Percentiles rank a stretch among this genome's conserved stretches.
These are phyloP conservation scores for Dovyalis caffra DNA, from an alignment of 345 rosid genomes.

Conservation along the genomic window DNA sequence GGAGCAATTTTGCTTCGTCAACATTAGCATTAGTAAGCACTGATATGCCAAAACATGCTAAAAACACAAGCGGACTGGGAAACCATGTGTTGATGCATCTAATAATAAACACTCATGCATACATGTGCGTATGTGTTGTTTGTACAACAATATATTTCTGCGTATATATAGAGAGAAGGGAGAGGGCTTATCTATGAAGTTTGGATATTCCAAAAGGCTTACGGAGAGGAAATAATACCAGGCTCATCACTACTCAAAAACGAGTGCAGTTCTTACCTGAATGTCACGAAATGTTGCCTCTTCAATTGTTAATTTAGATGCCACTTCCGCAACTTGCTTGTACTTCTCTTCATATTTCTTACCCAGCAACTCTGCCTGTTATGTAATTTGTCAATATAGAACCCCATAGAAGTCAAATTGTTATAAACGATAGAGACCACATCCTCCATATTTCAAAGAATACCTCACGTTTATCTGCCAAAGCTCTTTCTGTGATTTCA, in stretches of 20 bases:
- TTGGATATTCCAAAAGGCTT: background rate
- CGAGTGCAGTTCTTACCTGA: slow-evolving; percentile 52
- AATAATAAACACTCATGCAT: background rate
- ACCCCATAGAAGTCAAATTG: slow-evolving; percentile 16
- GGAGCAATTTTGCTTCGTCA: too few species aligned
- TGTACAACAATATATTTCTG: background rate
- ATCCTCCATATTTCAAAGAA: slow-evolving; percentile 8
- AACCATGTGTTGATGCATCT: background rate
- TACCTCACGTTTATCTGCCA: slow-evolving; percentile 95
- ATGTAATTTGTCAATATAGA: slow-evolving; percentile 23
- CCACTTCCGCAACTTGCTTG: slow-evolving; percentile 93
- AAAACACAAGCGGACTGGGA: background rate
- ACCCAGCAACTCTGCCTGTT: slow-evolving; percentile 79
- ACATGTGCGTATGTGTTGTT: background rate
- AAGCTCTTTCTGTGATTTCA: slow-evolving; percentile 92
- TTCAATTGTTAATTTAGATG: slow-evolving; percentile 89
- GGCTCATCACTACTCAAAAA: background rate
- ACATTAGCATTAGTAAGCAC: background rate
- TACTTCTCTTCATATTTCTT: slow-evolving; percentile 98
- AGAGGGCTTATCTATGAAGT: background rate
- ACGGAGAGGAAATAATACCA: background rate
- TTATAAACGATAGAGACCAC: slow-evolving; percentile 8
- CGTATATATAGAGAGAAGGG: background rate
- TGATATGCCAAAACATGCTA: background rate
- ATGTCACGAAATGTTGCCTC: slow-evolving; percentile 91